Conservation (phyloP, 176 grass and related monocot species). For the Oryza officinalis region DNA sequence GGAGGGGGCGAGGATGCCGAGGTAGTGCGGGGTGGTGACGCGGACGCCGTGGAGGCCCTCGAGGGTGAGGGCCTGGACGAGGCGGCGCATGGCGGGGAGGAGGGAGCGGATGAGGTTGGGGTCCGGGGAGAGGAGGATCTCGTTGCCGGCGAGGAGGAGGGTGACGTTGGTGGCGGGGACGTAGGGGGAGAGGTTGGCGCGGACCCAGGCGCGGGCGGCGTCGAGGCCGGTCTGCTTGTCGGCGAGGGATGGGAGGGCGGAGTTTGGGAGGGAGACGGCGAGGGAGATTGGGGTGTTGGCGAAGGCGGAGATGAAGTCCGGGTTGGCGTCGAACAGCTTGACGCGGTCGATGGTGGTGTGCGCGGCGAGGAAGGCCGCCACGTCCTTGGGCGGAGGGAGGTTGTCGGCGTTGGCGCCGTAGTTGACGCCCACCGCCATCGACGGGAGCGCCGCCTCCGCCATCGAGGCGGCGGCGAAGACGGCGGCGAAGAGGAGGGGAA, state of each 20-base stretch:
- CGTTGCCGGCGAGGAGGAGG: constrained; percentile 78
- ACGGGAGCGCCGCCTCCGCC: background rate
- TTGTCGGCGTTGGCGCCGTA: constrained; percentile 83
- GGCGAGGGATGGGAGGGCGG: constrained; percentile 54
- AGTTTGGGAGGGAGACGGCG: constrained; percentile 65
- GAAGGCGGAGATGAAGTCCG: constrained; percentile 73
- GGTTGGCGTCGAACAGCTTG: constrained; percentile 94
- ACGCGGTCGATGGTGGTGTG: constrained; percentile 61
- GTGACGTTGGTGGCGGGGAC: constrained; percentile 57
- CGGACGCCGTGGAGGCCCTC: constrained; percentile 40
- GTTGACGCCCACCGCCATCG: constrained; percentile 73
- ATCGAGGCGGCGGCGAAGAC: background rate
- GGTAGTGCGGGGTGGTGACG: constrained; percentile 80
- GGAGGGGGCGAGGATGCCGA: constrained; percentile 66
- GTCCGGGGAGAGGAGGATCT: constrained; percentile 53
- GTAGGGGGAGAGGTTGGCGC: constrained; percentile 65
- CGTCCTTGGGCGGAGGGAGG: constrained; percentile 56
- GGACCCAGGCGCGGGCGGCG: constrained; percentile 57
- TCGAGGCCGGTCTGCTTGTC: constrained; percentile 7
- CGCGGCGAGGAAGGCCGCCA: constrained; percentile 59
- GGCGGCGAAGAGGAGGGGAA: background rate
- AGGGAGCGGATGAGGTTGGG: constrained; percentile 44
- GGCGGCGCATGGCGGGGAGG: constrained; percentile 64
- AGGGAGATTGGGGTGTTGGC: constrained; percentile 53
- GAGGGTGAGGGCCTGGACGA: constrained; percentile 45